A percentile compares a stretch with the other conserved stretches of the same genome.
Conservation (phyloP, 176 grass and related monocot species). For the Zoysia japonica region DNA sequence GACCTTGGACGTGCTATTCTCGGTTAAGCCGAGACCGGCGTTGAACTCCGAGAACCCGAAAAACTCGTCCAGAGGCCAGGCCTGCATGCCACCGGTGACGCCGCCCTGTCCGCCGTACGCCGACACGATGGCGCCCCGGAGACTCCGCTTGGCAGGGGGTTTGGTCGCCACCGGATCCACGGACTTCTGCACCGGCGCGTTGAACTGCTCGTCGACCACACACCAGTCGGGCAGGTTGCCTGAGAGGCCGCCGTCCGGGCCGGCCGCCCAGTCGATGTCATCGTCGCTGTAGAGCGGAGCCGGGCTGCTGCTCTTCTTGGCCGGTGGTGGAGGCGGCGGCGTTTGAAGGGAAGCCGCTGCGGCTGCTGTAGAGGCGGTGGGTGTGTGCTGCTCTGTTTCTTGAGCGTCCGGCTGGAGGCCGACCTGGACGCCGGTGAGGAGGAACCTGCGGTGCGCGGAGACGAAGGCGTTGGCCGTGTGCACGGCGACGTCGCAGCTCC, state of each 20-base stretch:
- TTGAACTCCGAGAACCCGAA: constrained; percentile 69
- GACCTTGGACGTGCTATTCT: constrained; percentile 79
- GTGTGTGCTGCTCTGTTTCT: neutral
- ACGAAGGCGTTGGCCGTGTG: constrained; percentile 82
- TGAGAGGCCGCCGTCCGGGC: too few relatives aligned
- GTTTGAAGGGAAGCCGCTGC: neutral
- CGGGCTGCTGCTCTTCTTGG: too few relatives aligned
- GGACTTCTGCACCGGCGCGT: neutral
- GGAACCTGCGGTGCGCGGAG: constrained; percentile 80
- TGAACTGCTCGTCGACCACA: too few relatives aligned
- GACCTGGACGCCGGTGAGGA: constrained; percentile 93
- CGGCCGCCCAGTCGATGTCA: too few relatives aligned
- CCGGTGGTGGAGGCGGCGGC: neutral
- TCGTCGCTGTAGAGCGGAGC: too few relatives aligned
- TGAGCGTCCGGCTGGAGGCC: constrained; percentile 50
- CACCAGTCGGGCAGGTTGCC: too few relatives aligned
- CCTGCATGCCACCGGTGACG: constrained; percentile 36
- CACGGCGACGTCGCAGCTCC: constrained; percentile 80
- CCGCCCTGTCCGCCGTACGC: too few relatives aligned
- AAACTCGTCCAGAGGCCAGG: constrained; percentile 79
- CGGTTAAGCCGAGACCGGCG: constrained; percentile 58
- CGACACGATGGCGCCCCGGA: neutral
- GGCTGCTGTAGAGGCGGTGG: neutral
- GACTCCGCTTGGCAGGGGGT: constrained; percentile 21
- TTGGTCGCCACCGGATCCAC: constrained; percentile 11